phyloP scores from a whole-genome alignment of 495 filamentous ascomycete genomes.

The Tuber umbilicatum region DNA sequence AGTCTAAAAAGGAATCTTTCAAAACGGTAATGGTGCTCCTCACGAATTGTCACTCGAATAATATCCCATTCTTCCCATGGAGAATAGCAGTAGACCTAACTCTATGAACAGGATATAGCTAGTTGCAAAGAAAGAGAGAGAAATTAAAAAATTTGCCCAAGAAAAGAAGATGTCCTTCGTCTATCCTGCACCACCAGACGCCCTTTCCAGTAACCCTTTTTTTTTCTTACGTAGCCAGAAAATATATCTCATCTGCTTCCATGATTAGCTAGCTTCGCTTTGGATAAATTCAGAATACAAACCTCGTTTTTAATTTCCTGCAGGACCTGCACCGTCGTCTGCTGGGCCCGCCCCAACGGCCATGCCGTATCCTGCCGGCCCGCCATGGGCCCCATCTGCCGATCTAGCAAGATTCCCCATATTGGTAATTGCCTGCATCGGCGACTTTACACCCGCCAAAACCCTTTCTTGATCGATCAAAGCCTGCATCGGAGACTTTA shows the following conservation, averaged over 20 bases:
- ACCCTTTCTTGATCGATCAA: not conserved
- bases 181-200: not conserved
- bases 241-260: not conserved
- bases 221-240: not conserved
- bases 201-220: not conserved
- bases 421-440: not conserved
- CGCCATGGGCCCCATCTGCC: not conserved
- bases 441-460: not conserved
- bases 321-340: not conserved
- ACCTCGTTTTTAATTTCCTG: not conserved
- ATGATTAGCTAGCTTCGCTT: not conserved
- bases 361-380: not conserved
- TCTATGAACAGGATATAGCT: not conserved
- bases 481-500: not conserved
- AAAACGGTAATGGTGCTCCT: not conserved
- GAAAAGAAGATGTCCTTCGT: not conserved
- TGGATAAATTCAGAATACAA: not conserved
- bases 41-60: not conserved
- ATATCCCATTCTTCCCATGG: not conserved
- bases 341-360: not conserved
- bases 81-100: not conserved
- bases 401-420: conserved; percentile 1
- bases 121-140: not conserved
- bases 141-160: not conserved
- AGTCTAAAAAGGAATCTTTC: not conserved